Conservation (phyloP, 768 basidiomycete species). For the Atractiella rhizophila region DNA sequence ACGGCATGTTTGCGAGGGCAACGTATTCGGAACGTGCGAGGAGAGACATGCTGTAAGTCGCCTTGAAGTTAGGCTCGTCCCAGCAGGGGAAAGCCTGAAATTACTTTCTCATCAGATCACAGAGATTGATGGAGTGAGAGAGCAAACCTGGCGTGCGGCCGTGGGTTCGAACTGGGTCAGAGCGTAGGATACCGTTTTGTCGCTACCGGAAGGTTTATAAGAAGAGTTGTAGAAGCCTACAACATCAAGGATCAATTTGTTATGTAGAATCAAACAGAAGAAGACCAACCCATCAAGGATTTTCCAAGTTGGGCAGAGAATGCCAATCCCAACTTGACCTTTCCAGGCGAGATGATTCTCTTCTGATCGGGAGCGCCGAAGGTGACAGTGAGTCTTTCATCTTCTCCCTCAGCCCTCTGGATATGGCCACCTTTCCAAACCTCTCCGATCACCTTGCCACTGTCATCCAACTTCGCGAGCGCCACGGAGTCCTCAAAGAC, state of each 20-base stretch:
- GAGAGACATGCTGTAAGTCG: slow-evolving; percentile 31
- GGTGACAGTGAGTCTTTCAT: slow-evolving; percentile 44
- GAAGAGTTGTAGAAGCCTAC: slow-evolving; percentile 12
- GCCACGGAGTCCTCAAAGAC: no score
- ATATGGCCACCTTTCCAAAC: slow-evolving; percentile 42
- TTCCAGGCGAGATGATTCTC: slow-evolving; percentile 32
- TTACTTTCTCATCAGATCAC: not conserved
- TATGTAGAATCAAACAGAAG: slow-evolving; percentile 1
- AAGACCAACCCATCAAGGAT: slow-evolving; percentile 39
- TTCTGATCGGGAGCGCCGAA: slow-evolving; percentile 25
- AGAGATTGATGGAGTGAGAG: not conserved
- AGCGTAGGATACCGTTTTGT: slow-evolving; percentile 22
- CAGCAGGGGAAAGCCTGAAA: slow-evolving; percentile 58
- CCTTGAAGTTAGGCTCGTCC: slow-evolving; percentile 80
- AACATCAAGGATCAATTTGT: not conserved
- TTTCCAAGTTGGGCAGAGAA: slow-evolving; percentile 43
- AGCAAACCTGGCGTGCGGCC: slow-evolving; percentile 35
- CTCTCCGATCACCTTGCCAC: no score
- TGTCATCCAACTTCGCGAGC: no score
- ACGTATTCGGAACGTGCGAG: slow-evolving; percentile 44
- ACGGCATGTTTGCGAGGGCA: slow-evolving; percentile 70
- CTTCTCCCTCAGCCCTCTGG: no score
- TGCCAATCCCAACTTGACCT: slow-evolving; percentile 40
- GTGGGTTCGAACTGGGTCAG: slow-evolving; percentile 91
- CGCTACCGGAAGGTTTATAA: slow-evolving; percentile 16